Evolutionary conservation across 2,329 filamentous ascomycete species (phyloP).

Genomic region (Colletotrichum tabaci): DNA sequence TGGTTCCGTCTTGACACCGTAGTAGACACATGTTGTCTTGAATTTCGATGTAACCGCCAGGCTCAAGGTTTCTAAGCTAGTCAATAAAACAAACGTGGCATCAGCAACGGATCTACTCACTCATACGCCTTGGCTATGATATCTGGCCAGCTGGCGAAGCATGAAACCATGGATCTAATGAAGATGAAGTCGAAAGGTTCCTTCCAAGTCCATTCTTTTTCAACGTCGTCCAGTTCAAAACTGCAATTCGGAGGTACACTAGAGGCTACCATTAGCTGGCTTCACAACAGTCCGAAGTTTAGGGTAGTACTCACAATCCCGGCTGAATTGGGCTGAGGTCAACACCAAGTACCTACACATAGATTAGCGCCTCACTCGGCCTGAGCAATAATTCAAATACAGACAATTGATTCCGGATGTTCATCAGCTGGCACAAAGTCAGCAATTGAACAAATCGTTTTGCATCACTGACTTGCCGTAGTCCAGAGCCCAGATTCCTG

Average conservation of each 20-base stretch:
- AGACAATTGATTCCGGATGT: conserved; percentile 49
- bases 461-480: conserved; percentile 40
- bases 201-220: conserved; percentile 51
- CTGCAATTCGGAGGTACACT: conserved; percentile 60
- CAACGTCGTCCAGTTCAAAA: conserved; percentile 58
- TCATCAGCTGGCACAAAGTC: conserved; percentile 46
- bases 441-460: conserved; percentile 1
- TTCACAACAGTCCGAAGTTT: conserved; percentile 32
- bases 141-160: conserved; percentile 46
- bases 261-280: neutral
- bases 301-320: conserved; percentile 46
- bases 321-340: conserved; percentile 55
- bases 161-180: conserved; percentile 48
- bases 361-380: neutral
- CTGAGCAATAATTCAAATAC: neutral
- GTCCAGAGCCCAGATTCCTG: conserved; percentile 47
- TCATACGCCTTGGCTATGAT: conserved; percentile 46
- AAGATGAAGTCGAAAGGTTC: conserved; percentile 54
- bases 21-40: conserved; percentile 48
- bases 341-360: conserved; percentile 46
- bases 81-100: neutral
- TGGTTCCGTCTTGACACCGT: conserved; percentile 50
- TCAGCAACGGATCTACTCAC: conserved; percentile 45
- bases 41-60: conserved; percentile 53
- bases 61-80: conserved; percentile 46